Evolutionary conservation across 306 rosid genomes (phyloP).

Genomic region (Cicer bijugum): DNA sequence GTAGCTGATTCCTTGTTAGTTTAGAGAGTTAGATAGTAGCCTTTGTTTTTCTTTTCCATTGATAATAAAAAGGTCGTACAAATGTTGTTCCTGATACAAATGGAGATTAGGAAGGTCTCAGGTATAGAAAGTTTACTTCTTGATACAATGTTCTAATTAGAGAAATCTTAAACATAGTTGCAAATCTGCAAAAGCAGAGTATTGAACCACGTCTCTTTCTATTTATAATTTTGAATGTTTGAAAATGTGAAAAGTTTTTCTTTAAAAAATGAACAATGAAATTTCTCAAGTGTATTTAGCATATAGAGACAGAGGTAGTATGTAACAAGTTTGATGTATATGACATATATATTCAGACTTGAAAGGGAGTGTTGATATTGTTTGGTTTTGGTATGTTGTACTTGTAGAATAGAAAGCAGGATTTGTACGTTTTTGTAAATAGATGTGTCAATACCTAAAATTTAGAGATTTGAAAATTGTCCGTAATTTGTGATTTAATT

Average conservation of each 20-base stretch:
- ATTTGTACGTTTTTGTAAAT: not conserved
- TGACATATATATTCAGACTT: not conserved
- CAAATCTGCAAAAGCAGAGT: not conserved
- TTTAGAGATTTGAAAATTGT: not conserved
- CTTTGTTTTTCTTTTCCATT: not conserved
- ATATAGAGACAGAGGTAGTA: not conserved
- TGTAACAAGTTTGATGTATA: conserved; percentile 15
- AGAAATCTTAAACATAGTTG: not conserved
- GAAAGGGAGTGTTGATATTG: conserved; percentile 19
- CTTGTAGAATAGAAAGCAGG: not conserved
- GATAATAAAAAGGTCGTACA: not conserved
- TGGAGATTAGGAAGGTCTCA: not conserved
- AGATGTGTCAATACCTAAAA: not conserved
- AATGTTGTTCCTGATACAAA: not conserved
- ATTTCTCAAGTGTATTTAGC: not conserved
- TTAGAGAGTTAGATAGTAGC: not conserved
- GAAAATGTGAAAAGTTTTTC: not conserved
- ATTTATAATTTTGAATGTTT: not conserved
- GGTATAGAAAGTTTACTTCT: not conserved
- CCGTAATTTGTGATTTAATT: conserved; percentile 33
- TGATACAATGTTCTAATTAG: not conserved
- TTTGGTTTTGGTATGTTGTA: not conserved
- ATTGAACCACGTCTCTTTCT: not conserved
- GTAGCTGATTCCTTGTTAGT: not conserved
- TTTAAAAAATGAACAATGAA: not conserved